Evolutionary conservation across 805 yeast species (phyloP).

Genomic region (Torulaspora indica): DNA sequence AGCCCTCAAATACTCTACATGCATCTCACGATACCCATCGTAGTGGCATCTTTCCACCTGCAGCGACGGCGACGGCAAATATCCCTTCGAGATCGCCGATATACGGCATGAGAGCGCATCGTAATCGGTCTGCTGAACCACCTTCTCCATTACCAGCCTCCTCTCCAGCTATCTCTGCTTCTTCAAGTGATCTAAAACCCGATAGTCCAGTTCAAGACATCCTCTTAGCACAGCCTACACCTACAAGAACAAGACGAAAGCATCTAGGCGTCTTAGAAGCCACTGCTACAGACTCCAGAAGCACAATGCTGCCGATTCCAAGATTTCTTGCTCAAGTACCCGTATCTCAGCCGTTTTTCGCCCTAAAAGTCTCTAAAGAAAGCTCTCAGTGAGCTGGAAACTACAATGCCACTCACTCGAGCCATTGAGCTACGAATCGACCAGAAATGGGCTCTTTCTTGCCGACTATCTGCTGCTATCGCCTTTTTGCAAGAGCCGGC

Average conservation of each 20-base stretch:
- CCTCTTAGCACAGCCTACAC: neutral
- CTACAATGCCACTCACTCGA: neutral
- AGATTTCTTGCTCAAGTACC: neutral
- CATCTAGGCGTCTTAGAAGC: neutral
- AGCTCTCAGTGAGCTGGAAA: neutral
- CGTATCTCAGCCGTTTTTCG: neutral
- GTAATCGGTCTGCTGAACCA: conserved; percentile 48
- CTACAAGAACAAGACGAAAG: neutral
- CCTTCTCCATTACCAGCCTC: conserved; percentile 20
- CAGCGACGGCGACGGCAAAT: conserved; percentile 41
- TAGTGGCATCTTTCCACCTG: conserved; percentile 14
- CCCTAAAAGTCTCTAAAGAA: neutral
- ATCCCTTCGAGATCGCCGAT: conserved; percentile 47
- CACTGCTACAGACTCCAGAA: neutral
- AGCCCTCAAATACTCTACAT: conserved; percentile 22
- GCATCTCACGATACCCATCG: conserved; percentile 19
- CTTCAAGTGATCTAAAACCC: neutral
- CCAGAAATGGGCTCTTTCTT: neutral
- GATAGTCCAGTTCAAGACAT: neutral
- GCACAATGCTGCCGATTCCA: neutral
- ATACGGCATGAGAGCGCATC: conserved; percentile 67
- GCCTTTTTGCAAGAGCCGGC: conserved; percentile 5
- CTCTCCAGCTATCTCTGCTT: neutral
- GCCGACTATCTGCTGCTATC: neutral
- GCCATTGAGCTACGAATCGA: neutral